Evolutionary conservation across 2,329 filamentous ascomycete genomes (phyloP), one percentile per base, ranked within the genome.

Genomic region (Fusarium stilboides): DNA sequence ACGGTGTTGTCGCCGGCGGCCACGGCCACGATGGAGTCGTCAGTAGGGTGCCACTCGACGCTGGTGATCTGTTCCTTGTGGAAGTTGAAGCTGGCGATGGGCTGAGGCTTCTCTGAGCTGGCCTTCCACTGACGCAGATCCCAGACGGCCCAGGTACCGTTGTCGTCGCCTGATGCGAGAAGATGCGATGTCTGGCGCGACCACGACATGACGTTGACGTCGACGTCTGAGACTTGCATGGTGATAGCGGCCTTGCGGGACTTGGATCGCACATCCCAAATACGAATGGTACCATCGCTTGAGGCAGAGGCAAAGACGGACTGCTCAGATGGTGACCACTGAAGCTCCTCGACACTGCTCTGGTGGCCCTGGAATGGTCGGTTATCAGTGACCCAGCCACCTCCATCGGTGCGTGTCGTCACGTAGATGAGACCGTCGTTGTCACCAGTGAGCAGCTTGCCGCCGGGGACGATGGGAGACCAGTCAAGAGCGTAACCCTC

Each of bases 401-500:
- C 96, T 62, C 93, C 94, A 76, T 96, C 93, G 51, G 91, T 94
- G 59, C 93, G 88, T 9, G 93, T 94, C 2, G 95, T 98, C 63
- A 91, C 86, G 80, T 94, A 98, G 77, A 99, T 98, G 65, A 92
- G 85, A 62, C 96, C 96, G 71, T 94, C 87, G 77, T 94, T 94
- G 81, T 99, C 96, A 68, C 96, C 96, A 0, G 95, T 98, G 45
- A 97, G 82, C 5, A 99, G 89, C 81, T 95, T 96, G 62, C 94
- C 94, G 46, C 90, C 87, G 1, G 94, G 89, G 45, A 93, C 87
- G 9, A 73, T 70, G 1, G 94, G 92, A 26, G 94, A 97, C 96
- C 96, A 99, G 81, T 98, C 96, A n/a, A 99, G 82, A 0, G 94
- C 96, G 79, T 98, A 99, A 49, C 96, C 96, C 84, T 99, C 96